Percentiles rank a stretch among this genome's conserved stretches.
These are phyloP conservation scores for Fragilaria crotonensis DNA, from an alignment of 108 stramenopile species.

Conservation along the genomic window DNA sequence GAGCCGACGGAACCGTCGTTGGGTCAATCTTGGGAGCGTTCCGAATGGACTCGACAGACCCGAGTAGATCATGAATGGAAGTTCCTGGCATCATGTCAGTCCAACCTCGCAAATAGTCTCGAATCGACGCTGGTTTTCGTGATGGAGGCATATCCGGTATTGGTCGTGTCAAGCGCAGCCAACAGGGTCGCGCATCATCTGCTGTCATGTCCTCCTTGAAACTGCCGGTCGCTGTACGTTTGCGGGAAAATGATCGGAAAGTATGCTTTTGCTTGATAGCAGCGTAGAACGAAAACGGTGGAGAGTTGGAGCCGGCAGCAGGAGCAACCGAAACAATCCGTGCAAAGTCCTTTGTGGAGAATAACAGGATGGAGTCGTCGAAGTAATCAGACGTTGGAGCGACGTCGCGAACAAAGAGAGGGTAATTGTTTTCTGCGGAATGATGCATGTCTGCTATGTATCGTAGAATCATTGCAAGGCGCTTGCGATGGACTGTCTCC, in stretches of 20 bases:
- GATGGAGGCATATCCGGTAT: conserved; percentile 3
- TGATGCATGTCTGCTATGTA: conserved; percentile 49
- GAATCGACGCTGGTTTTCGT: neutral
- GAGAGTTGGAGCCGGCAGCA: neutral
- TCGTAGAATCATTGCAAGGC: conserved; percentile 40
- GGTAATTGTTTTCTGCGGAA: conserved; percentile 1
- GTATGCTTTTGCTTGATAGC: too few species aligned
- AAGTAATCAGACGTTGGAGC: too few species aligned
- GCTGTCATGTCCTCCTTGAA: too few species aligned
- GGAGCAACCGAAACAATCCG: conserved; percentile 5
- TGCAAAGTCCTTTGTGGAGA: conserved; percentile 26
- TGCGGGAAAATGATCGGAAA: too few species aligned
- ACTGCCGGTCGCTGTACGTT: too few species aligned
- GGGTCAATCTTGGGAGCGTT: neutral
- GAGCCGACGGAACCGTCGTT: too few species aligned
- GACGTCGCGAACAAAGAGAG: conserved; percentile 20
- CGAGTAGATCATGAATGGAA: neutral
- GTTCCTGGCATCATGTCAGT: neutral
- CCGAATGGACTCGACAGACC: neutral
- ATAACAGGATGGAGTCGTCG: too few species aligned
- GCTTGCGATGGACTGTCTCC: conserved; percentile 28
- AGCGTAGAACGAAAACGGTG: conserved; percentile 43
- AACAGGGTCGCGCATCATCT: conserved; percentile 18
- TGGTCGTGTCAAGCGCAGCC: conserved; percentile 42
- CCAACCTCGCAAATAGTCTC: neutral